Evolutionary conservation across 2,329 filamentous ascomycete genomes (phyloP), one percentile per base, ranked within the genome.

Genomic region (Ilyonectria robusta): DNA sequence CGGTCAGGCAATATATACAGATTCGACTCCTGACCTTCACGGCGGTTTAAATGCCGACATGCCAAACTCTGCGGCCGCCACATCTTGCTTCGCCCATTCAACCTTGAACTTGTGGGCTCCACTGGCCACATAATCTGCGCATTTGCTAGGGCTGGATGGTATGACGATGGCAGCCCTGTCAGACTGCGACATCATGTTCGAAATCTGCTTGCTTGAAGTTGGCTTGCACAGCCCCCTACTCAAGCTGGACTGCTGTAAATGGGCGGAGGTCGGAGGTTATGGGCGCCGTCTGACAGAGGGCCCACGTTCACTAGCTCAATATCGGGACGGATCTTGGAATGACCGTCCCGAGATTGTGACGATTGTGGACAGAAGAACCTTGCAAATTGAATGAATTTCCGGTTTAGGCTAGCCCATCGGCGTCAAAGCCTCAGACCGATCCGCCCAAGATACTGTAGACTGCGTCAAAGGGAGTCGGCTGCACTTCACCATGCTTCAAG

Each of bases 1-100:
- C n/a, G 37, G 17, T 8, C 19, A 31, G 40, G 37, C 23, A 42
- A 42, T 42, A 42, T 42, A 42, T 42, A 42, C 40, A 42, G 7
- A 15, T 42, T 42, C 17, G n/a, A 17, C 17, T 42, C 15, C 40
- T 17, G 17, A 42, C 40, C 17, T n/a, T 8, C 33, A 37, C 60
- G 53, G 60, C 33, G 46, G 26, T 19, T 48, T 13, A 58, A 58
- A 15, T 7, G 23, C 60, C 60, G 60, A 63, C 53, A 58, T 51
- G n/a, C 11, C 60, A 35, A 37, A 46, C 15, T 7, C 19, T 10
- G 33, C 21, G 46, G 46, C 56, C 56, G 29, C 31, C 31, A 19
- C n/a, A 50, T 17, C 15, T 23, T n/a, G n/a, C 40, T 31, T 13
- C 19, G 21, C 31, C 31, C n/a, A n/a, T 15, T n/a, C n/a, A 42